A percentile compares a stretch with the other conserved stretches of the same genome.
These are phyloP conservation scores for Amaranthus tricolor DNA, from an alignment of 179 eudicot genomes.

Conservation along the genomic window DNA sequence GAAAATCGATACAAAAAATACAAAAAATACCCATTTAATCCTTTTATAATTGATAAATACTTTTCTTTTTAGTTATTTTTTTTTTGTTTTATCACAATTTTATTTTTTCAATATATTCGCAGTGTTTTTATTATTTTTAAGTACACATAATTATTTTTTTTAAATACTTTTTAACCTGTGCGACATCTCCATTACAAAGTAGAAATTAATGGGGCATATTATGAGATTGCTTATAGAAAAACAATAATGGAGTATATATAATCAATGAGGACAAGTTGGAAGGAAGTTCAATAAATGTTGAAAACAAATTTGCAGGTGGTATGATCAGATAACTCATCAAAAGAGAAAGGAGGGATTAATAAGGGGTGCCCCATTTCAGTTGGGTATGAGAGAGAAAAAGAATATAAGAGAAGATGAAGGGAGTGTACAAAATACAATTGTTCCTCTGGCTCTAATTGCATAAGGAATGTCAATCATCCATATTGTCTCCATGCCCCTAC, in stretches of 20 bases:
- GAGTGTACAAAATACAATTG: slow-evolving; percentile 26
- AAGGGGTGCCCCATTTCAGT: background rate
- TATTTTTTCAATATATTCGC: too few relatives aligned
- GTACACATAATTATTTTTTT: too few relatives aligned
- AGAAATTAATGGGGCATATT: too few relatives aligned
- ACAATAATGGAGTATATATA: too few relatives aligned
- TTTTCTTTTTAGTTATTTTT: too few relatives aligned
- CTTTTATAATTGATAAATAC: too few relatives aligned
- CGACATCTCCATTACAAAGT: background rate
- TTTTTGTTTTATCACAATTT: too few relatives aligned
- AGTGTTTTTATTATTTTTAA: too few relatives aligned
- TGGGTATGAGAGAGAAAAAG: slow-evolving; percentile 6
- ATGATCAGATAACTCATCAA: background rate
- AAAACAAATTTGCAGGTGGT: slow-evolving; percentile 14
- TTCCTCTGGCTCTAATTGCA: slow-evolving; percentile 35
- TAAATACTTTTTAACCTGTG: too few relatives aligned
- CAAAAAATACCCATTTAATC: too few relatives aligned
- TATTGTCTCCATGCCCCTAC: slow-evolving; percentile 41
- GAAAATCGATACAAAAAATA: too few relatives aligned
- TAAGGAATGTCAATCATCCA: slow-evolving; percentile 40
- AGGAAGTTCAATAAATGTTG: slow-evolving; percentile 22
- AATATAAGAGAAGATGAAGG: background rate
- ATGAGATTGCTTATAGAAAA: background rate
- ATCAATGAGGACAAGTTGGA: background rate
- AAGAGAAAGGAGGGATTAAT: background rate